Evolutionary conservation across 805 yeast genomes (phyloP).

Genomic region (Starmerella cellae): DNA sequence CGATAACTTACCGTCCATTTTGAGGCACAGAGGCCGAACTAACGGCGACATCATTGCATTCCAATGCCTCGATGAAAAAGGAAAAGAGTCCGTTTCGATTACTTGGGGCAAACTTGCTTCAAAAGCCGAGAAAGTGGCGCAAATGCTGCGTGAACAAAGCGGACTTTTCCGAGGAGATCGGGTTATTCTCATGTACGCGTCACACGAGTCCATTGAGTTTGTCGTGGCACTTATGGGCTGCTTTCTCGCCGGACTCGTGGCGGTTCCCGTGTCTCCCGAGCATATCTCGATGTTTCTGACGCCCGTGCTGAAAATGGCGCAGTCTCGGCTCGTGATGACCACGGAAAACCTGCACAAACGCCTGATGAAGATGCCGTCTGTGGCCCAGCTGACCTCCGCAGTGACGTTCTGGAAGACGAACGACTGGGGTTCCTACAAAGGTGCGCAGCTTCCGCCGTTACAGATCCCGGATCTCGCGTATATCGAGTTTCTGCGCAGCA

Average conservation of each 20-base stretch:
- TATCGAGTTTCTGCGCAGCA: constrained; percentile 80
- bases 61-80: constrained; percentile 56
- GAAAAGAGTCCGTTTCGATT: constrained; percentile 63
- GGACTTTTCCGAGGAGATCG: constrained; percentile 70
- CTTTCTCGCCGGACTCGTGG: constrained; percentile 83
- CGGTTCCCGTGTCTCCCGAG: constrained; percentile 79
- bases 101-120: constrained; percentile 83
- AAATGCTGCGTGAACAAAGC: constrained; percentile 59
- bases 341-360: constrained; percentile 69
- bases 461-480: constrained; percentile 80
- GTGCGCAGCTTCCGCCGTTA: constrained; percentile 46
- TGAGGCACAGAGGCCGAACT: constrained; percentile 57
- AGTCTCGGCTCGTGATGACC: constrained; percentile 62
- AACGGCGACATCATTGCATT: constrained; percentile 61
- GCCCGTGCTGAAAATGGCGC: constrained; percentile 39
- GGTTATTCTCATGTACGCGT: constrained; percentile 71
- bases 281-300: constrained; percentile 31
- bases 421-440: constrained; percentile 65
- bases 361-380: constrained; percentile 39
- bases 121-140: constrained; percentile 78
- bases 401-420: constrained; percentile 59
- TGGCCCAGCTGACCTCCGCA: constrained; percentile 25
- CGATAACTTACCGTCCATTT: constrained; percentile 55
- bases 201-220: constrained; percentile 72
- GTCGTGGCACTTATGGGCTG: constrained; percentile 80